Evolutionary conservation across 2,329 filamentous ascomycete genomes (phyloP).

Genomic region (Eurotiales sp.): DNA sequence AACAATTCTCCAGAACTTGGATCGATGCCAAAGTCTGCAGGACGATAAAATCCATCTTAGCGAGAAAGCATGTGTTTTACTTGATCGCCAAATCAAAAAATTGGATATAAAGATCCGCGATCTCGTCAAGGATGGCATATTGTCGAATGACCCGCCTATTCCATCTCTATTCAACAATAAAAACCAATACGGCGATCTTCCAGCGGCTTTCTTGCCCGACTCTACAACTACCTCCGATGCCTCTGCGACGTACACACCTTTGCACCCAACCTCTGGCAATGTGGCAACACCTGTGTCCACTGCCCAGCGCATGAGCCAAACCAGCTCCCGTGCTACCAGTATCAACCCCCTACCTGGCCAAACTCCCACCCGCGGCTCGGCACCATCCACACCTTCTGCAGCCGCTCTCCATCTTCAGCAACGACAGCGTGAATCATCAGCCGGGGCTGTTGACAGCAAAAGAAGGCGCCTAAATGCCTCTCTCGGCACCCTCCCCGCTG

Average conservation of each 20-base stretch:
- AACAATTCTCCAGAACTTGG: constrained; percentile 55
- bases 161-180: constrained; percentile 56
- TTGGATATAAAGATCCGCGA: constrained; percentile 61
- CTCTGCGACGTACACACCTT: constrained; percentile 44
- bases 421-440: constrained; percentile 53
- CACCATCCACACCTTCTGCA: constrained; percentile 42
- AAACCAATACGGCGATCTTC: constrained; percentile 40
- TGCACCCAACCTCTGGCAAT: constrained; percentile 56
- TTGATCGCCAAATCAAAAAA: constrained; percentile 62
- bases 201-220: constrained; percentile 50
- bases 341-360: constrained; percentile 41
- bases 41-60: constrained; percentile 60
- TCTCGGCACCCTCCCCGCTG: constrained; percentile 51
- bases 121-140: constrained; percentile 56
- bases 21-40: constrained; percentile 55
- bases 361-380: constrained; percentile 38
- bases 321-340: constrained; percentile 23
- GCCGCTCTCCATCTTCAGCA: constrained; percentile 40
- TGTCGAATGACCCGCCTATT: constrained; percentile 56
- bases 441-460: constrained; percentile 54
- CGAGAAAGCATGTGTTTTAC: constrained; percentile 57
- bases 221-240: constrained; percentile 29
- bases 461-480: constrained; percentile 55
- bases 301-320: constrained; percentile 47
- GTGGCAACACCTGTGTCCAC: constrained; percentile 51